These are phyloP conservation scores for Tylopilus sp. DNA, from an alignment of 1,284 basidiomycete species.

Conservation along the genomic window DNA sequence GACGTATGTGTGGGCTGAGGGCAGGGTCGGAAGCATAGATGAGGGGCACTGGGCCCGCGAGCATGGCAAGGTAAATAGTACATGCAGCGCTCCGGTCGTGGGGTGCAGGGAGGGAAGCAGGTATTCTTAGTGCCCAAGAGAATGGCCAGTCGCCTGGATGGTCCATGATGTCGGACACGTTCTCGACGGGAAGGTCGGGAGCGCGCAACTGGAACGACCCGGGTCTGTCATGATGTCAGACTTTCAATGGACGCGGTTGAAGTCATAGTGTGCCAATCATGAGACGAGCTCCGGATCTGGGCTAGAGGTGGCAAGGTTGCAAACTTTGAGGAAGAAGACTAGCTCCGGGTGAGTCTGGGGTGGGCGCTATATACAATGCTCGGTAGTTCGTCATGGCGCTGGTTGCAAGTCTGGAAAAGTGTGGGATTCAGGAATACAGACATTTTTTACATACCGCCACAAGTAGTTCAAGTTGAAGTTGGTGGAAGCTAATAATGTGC, in stretches of 20 bases:
- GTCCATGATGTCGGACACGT: slow-evolving; percentile 81
- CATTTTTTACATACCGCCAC: slow-evolving; percentile 39
- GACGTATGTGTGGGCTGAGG: slow-evolving; percentile 68
- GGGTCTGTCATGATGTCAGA: slow-evolving; percentile 35
- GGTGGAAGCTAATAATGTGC: slow-evolving; percentile 11
- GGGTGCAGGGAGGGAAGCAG: slow-evolving; percentile 73
- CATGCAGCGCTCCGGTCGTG: slow-evolving; percentile 78
- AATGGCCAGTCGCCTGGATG: slow-evolving; percentile 86
- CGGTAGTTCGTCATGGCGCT: slow-evolving; percentile 38
- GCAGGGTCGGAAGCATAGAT: slow-evolving; percentile 66
- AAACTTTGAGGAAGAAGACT: slow-evolving; percentile 76
- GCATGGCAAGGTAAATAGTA: slow-evolving; percentile 72
- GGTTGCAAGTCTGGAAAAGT: slow-evolving; percentile 7
- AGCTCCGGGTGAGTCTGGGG: slow-evolving; percentile 71
- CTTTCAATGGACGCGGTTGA: slow-evolving; percentile 48
- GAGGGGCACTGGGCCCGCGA: slow-evolving; percentile 69
- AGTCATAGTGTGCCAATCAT: slow-evolving; percentile 76
- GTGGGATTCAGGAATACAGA: slow-evolving; percentile 19
- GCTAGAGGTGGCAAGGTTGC: slow-evolving; percentile 72
- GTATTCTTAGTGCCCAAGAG: slow-evolving; percentile 77
- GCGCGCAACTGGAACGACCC: slow-evolving; percentile 42
- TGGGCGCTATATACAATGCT: slow-evolving; percentile 61
- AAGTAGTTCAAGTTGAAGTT: slow-evolving; percentile 14
- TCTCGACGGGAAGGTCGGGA: slow-evolving; percentile 77
- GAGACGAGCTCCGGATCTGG: slow-evolving; percentile 70